phyloP scores from a whole-genome alignment of 352 stramenopile genomes.

The Achlya hypogyna region DNA sequence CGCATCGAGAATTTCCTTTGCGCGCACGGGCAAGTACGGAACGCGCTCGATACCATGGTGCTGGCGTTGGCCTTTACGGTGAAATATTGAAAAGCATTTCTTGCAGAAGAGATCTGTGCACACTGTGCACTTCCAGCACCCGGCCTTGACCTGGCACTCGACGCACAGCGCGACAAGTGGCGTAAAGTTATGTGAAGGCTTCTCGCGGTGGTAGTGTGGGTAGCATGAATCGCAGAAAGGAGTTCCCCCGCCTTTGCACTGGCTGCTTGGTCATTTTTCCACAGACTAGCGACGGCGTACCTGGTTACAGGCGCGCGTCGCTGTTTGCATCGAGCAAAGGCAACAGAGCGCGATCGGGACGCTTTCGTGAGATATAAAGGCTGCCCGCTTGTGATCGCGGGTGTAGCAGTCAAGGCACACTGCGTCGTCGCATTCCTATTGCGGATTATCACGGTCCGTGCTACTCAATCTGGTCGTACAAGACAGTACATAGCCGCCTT shows the following conservation, averaged over 20 bases:
- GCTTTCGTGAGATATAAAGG: neutral
- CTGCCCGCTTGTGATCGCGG: constrained; percentile 12
- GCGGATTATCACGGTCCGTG: too few species aligned
- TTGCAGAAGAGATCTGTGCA: constrained; percentile 20
- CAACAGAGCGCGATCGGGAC: neutral
- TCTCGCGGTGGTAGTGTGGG: constrained; percentile 10
- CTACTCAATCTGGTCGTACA: neutral
- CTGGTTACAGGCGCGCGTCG: constrained; percentile 11
- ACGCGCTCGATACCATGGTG: constrained; percentile 9
- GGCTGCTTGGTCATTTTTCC: neutral
- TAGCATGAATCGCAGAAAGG: constrained; percentile 20
- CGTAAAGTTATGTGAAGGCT: neutral
- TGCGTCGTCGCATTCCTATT: constrained; percentile 19
- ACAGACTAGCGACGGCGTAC: neutral
- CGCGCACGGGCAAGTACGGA: neutral
- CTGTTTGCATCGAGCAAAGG: constrained; percentile 13
- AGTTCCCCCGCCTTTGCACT: constrained; percentile 8
- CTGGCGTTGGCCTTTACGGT: constrained; percentile 18
- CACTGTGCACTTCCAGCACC: constrained; percentile 1
- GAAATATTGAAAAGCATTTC: constrained; percentile 19
- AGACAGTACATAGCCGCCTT: constrained; percentile 9
- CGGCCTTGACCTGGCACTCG: constrained; percentile 9
- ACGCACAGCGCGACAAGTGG: constrained; percentile 7
- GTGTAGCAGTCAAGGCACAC: constrained; percentile 4
- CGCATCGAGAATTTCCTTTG: constrained; percentile 6